phyloP scores from a whole-genome alignment of 176 grass and related monocot genomes.

The Urochloa ruziziensis region DNA sequence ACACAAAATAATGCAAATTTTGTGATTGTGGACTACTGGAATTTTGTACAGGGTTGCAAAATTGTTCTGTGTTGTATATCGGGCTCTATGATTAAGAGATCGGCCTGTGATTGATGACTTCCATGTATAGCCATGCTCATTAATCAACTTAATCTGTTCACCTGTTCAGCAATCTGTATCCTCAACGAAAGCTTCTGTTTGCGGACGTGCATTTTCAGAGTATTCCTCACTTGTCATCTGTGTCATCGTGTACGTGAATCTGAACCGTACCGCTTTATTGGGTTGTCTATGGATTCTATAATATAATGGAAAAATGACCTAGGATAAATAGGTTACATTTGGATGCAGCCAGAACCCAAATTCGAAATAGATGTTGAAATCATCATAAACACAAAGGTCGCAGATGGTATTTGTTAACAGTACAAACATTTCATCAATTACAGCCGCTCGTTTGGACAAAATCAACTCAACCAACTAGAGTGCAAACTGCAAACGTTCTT shows the following conservation, averaged over 20 bases:
- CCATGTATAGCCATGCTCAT: background rate
- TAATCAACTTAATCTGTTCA: background rate
- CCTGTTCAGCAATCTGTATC: background rate
- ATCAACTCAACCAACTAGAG: background rate
- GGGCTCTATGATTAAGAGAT: slow-evolving; percentile 15
- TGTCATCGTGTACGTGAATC: background rate
- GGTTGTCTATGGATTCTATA: background rate
- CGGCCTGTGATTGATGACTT: background rate
- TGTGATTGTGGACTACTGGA: background rate
- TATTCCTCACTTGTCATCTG: background rate
- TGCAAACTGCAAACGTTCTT: background rate
- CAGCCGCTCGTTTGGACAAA: background rate
- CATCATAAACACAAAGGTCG: background rate
- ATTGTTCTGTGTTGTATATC: slow-evolving; percentile 9
- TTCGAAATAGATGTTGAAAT: background rate
- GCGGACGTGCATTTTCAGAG: background rate
- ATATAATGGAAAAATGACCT: background rate
- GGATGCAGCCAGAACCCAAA: background rate
- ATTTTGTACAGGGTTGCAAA: slow-evolving; percentile 28
- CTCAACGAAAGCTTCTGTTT: background rate
- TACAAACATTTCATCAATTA: background rate
- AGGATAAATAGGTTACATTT: background rate
- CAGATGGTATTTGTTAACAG: background rate
- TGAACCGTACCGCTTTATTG: background rate
- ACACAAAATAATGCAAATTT: slow-evolving; percentile 9